Percentiles rank a stretch among this genome's conserved stretches.
Conservation (phyloP, 2,329 filamentous ascomycete genomes). For the Claviceps sp. region DNA sequence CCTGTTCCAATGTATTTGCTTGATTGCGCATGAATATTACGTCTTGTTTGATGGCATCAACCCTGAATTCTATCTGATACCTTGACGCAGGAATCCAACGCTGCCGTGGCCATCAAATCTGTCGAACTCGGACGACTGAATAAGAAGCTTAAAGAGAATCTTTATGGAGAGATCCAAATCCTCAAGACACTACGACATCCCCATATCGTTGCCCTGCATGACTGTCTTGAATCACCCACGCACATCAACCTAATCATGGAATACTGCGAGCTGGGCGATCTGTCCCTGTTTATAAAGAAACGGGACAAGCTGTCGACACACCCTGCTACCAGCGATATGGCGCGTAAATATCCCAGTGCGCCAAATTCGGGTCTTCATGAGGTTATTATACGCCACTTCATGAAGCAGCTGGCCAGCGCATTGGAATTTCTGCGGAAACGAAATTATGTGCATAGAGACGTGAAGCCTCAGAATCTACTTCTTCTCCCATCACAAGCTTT, state of each 20-base stretch:
- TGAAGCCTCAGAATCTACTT: slow-evolving; percentile 93
- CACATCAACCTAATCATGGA: slow-evolving; percentile 98
- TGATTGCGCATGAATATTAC: neutral
- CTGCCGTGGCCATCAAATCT: slow-evolving; percentile 89
- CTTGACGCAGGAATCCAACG: slow-evolving; percentile 53
- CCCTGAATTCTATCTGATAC: neutral
- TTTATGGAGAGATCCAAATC: slow-evolving; percentile 90
- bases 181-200: slow-evolving; percentile 88
- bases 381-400: slow-evolving; percentile 89
- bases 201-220: slow-evolving; percentile 91
- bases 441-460: slow-evolving; percentile 89
- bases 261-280: slow-evolving; percentile 88
- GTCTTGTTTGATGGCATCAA: neutral
- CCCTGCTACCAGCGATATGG: slow-evolving; percentile 76
- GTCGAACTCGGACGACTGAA: slow-evolving; percentile 84
- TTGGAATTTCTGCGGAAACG: slow-evolving; percentile 74
- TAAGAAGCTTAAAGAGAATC: slow-evolving; percentile 91
- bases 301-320: slow-evolving; percentile 68
- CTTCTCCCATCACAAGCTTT: slow-evolving; percentile 72
- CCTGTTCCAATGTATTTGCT: neutral
- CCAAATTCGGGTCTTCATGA: slow-evolving; percentile 81
- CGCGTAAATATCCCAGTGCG: slow-evolving; percentile 80
- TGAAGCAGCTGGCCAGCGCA: slow-evolving; percentile 88
- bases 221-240: slow-evolving; percentile 74
- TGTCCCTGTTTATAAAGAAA: slow-evolving; percentile 94